Evolutionary conservation across 345 rosid species (phyloP).

Genomic region (Mangifera indica): DNA sequence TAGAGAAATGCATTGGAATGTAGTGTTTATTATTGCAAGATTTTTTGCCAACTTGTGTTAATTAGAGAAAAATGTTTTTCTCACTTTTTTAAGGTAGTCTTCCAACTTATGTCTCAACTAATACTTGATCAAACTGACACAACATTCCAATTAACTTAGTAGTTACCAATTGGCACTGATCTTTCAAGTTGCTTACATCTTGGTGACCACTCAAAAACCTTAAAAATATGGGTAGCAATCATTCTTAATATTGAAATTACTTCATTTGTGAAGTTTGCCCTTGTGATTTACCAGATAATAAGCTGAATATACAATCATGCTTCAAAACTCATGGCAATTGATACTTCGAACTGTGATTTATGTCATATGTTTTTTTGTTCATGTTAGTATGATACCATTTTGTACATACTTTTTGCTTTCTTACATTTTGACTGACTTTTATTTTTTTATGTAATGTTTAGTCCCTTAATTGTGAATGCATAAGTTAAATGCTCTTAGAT

Average conservation of each 20-base stretch:
- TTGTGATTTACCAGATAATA: background rate
- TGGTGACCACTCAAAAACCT: background rate
- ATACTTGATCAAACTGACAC: background rate
- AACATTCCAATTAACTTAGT: background rate
- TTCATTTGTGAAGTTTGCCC: background rate
- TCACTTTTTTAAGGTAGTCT: background rate
- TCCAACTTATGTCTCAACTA: background rate
- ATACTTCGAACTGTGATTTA: background rate
- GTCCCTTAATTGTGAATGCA: no score
- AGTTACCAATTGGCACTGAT: background rate
- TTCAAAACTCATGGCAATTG: background rate
- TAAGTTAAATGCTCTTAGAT: no score
- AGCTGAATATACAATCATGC: conserved; percentile 1
- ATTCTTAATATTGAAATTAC: background rate
- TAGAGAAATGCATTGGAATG: background rate
- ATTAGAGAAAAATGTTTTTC: background rate
- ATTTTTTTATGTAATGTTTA: no score
- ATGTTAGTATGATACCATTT: background rate
- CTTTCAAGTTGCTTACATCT: no score
- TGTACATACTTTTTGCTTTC: background rate
- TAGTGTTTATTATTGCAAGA: background rate
- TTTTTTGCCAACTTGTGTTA: background rate
- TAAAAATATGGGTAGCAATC: background rate
- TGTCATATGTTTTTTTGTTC: background rate
- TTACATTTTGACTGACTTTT: no score